phyloP scores from a whole-genome alignment of 768 basidiomycete genomes.

The Pleurotus salmoneostramineus region DNA sequence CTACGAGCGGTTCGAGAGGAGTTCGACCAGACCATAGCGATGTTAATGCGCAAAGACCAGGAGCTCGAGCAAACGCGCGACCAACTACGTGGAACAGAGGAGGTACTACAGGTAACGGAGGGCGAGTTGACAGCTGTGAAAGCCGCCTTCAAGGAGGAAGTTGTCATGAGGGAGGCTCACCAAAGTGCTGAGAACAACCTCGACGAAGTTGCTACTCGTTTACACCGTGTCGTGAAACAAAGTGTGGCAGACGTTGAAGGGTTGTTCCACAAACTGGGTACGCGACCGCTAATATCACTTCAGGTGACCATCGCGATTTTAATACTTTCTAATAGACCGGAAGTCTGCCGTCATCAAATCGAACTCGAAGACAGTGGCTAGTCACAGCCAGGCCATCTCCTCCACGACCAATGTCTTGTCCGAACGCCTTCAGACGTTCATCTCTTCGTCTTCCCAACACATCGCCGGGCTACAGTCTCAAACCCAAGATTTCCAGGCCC shows the following conservation, averaged over 20 bases:
- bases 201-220: conserved; percentile 65
- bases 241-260: conserved; percentile 66
- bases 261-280: conserved; percentile 83
- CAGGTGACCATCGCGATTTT: conserved; percentile 7
- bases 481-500: conserved; percentile 49
- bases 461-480: conserved; percentile 50
- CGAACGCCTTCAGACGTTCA: conserved; percentile 57
- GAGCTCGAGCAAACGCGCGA: conserved; percentile 67
- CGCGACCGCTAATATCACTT: conserved; percentile 14
- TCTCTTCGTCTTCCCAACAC: conserved; percentile 51
- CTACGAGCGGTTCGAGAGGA: conserved; percentile 79
- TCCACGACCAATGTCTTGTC: conserved; percentile 50
- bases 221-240: conserved; percentile 65
- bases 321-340: conserved; percentile 50
- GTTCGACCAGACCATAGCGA: conserved; percentile 83
- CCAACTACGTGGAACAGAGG: conserved; percentile 48
- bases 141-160: conserved; percentile 72
- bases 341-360: conserved; percentile 58
- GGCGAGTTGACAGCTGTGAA: conserved; percentile 57
- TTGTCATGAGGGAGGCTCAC: conserved; percentile 71
- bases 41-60: conserved; percentile 70
- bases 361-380: conserved; percentile 63
- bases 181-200: conserved; percentile 68
- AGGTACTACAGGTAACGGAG: conserved; percentile 48
- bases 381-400: conserved; percentile 57